These are phyloP conservation scores for Lagenidium sp. DNA, from an alignment of 352 stramenopile species.

Conservation along the genomic window DNA sequence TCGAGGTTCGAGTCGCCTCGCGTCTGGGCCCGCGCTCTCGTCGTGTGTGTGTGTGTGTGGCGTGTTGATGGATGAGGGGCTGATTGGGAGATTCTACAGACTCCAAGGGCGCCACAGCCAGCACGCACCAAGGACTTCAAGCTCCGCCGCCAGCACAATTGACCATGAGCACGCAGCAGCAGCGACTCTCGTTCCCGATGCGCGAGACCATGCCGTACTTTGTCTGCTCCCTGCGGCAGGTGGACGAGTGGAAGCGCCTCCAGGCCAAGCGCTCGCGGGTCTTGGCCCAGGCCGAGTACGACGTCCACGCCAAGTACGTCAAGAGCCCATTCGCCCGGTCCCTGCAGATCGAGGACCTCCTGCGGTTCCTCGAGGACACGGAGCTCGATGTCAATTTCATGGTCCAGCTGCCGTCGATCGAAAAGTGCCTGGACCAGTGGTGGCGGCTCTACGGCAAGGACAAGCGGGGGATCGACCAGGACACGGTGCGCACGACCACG, in stretches of 20 bases:
- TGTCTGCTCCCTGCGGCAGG: constrained; percentile 47
- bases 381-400: constrained; percentile 77
- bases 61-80: too few relatives aligned
- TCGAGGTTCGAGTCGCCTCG: too few relatives aligned
- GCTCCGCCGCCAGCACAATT: too few relatives aligned
- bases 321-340: constrained; percentile 67
- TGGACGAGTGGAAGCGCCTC: constrained; percentile 67
- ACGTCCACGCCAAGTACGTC: constrained; percentile 63
- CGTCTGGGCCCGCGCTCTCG: too few relatives aligned
- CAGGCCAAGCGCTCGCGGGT: constrained; percentile 44
- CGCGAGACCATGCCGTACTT: constrained; percentile 78
- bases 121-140: too few relatives aligned
- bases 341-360: constrained; percentile 47
- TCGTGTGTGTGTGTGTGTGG: too few relatives aligned
- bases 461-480: constrained; percentile 31
- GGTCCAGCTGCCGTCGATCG: constrained; percentile 74
- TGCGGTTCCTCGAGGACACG: constrained; percentile 66
- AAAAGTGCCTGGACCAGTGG: constrained; percentile 69
- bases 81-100: too few relatives aligned
- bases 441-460: constrained; percentile 42
- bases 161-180: constrained; percentile 9
- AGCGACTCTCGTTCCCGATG: constrained; percentile 55
- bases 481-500: constrained; percentile 18
- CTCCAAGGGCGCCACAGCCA: too few relatives aligned
- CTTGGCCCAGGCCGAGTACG: constrained; percentile 47